Evolutionary conservation across 164 flowering plant species (phyloP).

Genomic region (Malania oleifera): DNA sequence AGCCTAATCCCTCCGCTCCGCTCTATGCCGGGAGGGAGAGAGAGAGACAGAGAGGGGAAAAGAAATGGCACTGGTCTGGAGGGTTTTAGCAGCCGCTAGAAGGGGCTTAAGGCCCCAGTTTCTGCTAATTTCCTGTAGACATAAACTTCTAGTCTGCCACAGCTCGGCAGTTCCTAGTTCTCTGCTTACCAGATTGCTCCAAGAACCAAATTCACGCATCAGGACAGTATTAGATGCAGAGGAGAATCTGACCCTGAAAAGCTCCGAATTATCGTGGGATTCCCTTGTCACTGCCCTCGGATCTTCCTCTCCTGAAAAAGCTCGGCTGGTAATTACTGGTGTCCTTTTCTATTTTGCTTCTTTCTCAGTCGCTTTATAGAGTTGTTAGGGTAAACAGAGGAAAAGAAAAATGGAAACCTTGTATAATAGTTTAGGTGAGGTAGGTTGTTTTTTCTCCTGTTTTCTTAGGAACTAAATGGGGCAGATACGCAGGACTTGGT

Average conservation of each 20-base stretch:
- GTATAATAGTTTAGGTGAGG: not conserved
- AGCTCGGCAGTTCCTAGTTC: constrained; percentile 10
- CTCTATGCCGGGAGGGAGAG: too few species aligned
- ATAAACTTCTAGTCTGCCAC: not conserved
- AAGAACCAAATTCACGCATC: constrained; percentile 25
- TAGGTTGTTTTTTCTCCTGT: too few species aligned
- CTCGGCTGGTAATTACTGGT: constrained; percentile 28
- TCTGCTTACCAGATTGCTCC: constrained; percentile 26
- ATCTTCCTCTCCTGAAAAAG: constrained; percentile 31
- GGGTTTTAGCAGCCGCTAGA: not conserved
- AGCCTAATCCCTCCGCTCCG: too few species aligned
- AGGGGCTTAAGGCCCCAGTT: constrained; percentile 1
- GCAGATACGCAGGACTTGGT: too few species aligned
- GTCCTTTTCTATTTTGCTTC: too few species aligned
- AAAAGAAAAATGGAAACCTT: too few species aligned
- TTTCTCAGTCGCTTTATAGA: too few species aligned
- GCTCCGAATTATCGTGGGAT: constrained; percentile 27
- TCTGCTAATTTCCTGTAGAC: not conserved
- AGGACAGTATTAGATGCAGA: constrained; percentile 33
- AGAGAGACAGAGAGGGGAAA: not conserved
- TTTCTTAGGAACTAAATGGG: too few species aligned
- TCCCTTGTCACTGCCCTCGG: constrained; percentile 27
- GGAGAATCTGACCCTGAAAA: constrained; percentile 9
- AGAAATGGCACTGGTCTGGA: not conserved
- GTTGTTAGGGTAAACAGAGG: too few species aligned